These are phyloP conservation scores for Globisporangium paroecandrum DNA, from an alignment of 352 stramenopile species.

Conservation along the genomic window DNA sequence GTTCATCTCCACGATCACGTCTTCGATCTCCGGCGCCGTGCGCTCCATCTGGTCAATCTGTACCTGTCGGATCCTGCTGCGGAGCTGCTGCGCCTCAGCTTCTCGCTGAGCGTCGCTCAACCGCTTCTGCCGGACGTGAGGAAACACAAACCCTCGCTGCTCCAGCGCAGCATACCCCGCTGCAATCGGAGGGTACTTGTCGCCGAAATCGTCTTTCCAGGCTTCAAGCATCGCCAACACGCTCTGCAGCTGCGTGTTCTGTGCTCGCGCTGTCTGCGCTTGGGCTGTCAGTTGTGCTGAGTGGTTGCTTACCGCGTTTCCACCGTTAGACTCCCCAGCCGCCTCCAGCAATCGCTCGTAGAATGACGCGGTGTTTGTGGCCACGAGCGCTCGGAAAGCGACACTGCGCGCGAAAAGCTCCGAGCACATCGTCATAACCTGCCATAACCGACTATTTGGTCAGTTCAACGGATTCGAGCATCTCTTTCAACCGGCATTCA, in stretches of 20 bases:
- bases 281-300: slow-evolving; percentile 15
- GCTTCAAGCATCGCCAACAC: slow-evolving; percentile 55
- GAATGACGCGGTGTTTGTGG: slow-evolving; percentile 36
- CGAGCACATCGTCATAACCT: slow-evolving; percentile 30
- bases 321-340: slow-evolving; percentile 26
- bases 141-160: slow-evolving; percentile 56
- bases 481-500: background rate
- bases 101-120: slow-evolving; percentile 24
- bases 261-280: background rate
- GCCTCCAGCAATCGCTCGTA: slow-evolving; percentile 45
- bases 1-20: slow-evolving; percentile 64
- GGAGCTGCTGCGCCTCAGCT: slow-evolving; percentile 19
- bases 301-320: background rate
- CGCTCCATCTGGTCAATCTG: slow-evolving; percentile 36
- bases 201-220: slow-evolving; percentile 62
- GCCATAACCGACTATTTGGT: slow-evolving; percentile 1
- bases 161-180: slow-evolving; percentile 45
- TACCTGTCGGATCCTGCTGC: slow-evolving; percentile 13
- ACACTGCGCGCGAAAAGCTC: slow-evolving; percentile 62
- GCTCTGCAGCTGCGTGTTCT: slow-evolving; percentile 8
- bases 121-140: slow-evolving; percentile 15
- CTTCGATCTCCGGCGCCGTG: slow-evolving; percentile 60
- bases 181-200: slow-evolving; percentile 48
- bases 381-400: slow-evolving; percentile 45
- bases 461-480: background rate